A percentile compares a stretch with the other conserved stretches of the same genome.
phyloP scores from a whole-genome alignment of 2,329 filamentous ascomycete species.

The Alternaria consortialis region DNA sequence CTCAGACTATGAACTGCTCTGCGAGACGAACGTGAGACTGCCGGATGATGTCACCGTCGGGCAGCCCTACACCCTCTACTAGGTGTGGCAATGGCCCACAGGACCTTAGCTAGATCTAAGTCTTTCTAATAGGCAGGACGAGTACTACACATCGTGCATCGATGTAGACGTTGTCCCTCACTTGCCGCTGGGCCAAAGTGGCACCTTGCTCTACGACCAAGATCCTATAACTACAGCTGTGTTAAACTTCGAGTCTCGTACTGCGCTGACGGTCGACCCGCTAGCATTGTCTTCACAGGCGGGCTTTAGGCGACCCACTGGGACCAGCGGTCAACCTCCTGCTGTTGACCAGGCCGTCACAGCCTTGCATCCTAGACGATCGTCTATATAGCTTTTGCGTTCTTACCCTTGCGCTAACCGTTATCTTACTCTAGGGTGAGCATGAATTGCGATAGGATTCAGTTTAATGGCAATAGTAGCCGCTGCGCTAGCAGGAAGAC shows the following conservation, averaged over 20 bases:
- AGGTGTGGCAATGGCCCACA: conserved; percentile 92
- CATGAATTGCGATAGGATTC: background rate
- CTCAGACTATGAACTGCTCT: conserved; percentile 55
- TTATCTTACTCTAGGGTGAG: background rate
- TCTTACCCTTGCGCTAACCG: background rate
- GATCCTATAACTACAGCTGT: conserved; percentile 49
- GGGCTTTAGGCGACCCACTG: background rate
- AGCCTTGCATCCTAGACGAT: background rate
- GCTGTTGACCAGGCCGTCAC: background rate
- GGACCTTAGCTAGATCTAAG: conserved; percentile 44
- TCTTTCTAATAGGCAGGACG: conserved; percentile 54
- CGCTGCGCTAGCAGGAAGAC: background rate
- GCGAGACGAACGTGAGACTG: conserved; percentile 81
- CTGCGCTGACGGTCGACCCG: conserved; percentile 35
- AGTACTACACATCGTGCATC: conserved; percentile 52
- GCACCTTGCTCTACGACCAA: conserved; percentile 35
- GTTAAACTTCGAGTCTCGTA: conserved; percentile 41
- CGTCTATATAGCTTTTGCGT: background rate
- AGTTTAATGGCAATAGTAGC: background rate
- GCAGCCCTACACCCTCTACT: conserved; percentile 79
- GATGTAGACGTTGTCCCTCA: conserved; percentile 56
- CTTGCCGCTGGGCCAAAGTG: conserved; percentile 1
- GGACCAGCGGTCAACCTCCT: background rate
- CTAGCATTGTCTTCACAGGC: conserved; percentile 4
- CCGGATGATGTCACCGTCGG: conserved; percentile 68